Evolutionary conservation across 2,329 filamentous ascomycete species (phyloP).

Genomic region (Myriosclerotinia curreyana): DNA sequence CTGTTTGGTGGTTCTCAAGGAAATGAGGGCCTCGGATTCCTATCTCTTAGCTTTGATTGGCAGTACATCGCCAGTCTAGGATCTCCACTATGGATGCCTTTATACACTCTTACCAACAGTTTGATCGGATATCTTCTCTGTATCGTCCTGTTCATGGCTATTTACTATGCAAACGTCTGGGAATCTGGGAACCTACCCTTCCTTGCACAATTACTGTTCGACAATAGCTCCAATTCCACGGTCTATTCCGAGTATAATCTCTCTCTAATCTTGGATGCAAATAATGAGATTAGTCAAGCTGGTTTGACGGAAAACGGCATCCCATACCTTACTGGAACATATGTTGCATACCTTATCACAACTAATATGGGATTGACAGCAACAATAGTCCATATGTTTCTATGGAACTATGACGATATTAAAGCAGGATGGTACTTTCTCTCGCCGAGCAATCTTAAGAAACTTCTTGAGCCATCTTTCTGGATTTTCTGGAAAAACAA

Average conservation of each 20-base stretch:
- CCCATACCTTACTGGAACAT: slow-evolving; percentile 44
- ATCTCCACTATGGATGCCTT: slow-evolving; percentile 33
- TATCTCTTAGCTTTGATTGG: slow-evolving; percentile 45
- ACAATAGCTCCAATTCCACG: slow-evolving; percentile 40
- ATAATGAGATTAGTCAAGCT: slow-evolving; percentile 41
- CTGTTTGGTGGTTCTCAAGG: slow-evolving; percentile 48
- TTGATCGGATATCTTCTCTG: slow-evolving; percentile 39
- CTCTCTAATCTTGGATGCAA: slow-evolving; percentile 42
- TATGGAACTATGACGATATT: slow-evolving; percentile 43
- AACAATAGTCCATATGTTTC: slow-evolving; percentile 45
- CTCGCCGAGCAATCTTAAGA: slow-evolving; percentile 29
- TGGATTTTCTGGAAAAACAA: slow-evolving; percentile 32
- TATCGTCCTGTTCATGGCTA: slow-evolving; percentile 38
- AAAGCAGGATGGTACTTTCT: slow-evolving; percentile 37
- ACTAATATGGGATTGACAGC: slow-evolving; percentile 48
- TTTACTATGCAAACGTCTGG: slow-evolving; percentile 47
- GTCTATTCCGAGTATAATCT: slow-evolving; percentile 45
- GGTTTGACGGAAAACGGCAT: slow-evolving; percentile 41
- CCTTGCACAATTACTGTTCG: slow-evolving; percentile 44
- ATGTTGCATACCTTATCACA: slow-evolving; percentile 43
- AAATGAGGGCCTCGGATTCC: slow-evolving; percentile 43
- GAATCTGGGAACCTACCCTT: slow-evolving; percentile 44
- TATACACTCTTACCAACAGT: slow-evolving; percentile 39
- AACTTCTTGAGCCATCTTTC: slow-evolving; percentile 26
- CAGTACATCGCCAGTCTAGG: slow-evolving; percentile 41